Base-by-base conservation (phyloP, 2,329 filamentous ascomycete species). In the Chaetomium olivaceum region DNA sequence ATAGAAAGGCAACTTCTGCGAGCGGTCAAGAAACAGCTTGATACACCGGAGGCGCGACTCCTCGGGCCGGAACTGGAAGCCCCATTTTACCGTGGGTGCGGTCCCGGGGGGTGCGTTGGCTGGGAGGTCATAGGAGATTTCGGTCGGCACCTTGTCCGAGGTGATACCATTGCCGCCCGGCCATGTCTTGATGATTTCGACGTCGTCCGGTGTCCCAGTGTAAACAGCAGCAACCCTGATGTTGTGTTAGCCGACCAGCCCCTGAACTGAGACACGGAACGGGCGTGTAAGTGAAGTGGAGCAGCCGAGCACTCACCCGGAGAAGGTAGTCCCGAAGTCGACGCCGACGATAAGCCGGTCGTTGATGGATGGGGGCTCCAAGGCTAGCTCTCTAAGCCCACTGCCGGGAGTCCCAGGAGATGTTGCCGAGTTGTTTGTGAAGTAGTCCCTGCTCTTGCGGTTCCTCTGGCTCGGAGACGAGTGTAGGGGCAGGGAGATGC, bases 321-420 rank as follows among this genome's bases (percentile, higher is more conserved):
- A 91, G 74, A 91, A 93, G 1, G 91, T 93, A n/a, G 91, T 93
- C 16, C 91, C 91, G 79, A 93, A 93, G 75, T 93, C 91, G 8
- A 93, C 87, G 8, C 90, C 91, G 39, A 93, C 89, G 71, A 93
- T 90, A 70, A 92, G 78, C 62, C 88, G 83, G 74, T 92, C 89
- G 69, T 79, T 83, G 56, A 82, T 74, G 12, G 83, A 79, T 33
- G 81, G 77, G 64, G 82, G 79, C 71, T 87, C 85, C 71, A 81
- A 77, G 29, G 80, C 78, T 29, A 83, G 82, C 70, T 87, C 86
- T 66, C 85, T 80, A 31, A 87, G 80, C 16, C 86, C 85, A 3
- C 85, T 85, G 73, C 87, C 84, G 76, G 89, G 87, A 55, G 86
- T 86, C 74, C 89, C 86, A 0, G 86, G 84, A 43, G 84, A 84